Evolutionary conservation across 306 rosid species (phyloP), one percentile per base, ranked within the genome.

Genomic region (Mimosa pudica): DNA sequence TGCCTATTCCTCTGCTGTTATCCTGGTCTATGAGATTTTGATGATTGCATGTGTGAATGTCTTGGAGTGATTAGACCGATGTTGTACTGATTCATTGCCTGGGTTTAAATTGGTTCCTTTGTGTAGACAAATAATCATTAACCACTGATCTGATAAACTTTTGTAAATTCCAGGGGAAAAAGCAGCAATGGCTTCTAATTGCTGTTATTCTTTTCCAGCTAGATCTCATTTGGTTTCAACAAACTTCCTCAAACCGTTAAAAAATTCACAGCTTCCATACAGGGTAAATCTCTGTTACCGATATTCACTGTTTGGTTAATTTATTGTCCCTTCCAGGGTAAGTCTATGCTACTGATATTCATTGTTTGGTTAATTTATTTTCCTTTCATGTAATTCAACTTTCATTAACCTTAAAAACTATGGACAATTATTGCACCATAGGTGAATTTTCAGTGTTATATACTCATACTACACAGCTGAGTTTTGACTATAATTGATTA

Each of bases 101-200:
- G 10, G 16, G 45, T 49, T 82, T 49, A 49, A 42, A n/a, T 16
- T 55, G n/a, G 64, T 57, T 73, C 18, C 73, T 79, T 80, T 73
- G 33, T 70, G 38, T 51, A 30, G 62, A 1, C 13, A 30, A 32
- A 76, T 35, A 6, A 57, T 8, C 20, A 12, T n/a, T 51, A 54
- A 46, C 55, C 67, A 12, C 54, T 81, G 82, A 44, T 41, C 49
- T 75, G 41, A 77, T 64, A 36, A 71, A 52, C 54, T 69, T 57
- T 20, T 80, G 72, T 51, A 74, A 82, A 82, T 78, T 83, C 16
- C 70, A 87, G 88, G 85, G 73, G 54, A 57, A 30, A 78, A 67
- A 73, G 83, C 65, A 32, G 84, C 82, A 75, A 92, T 92, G 97
- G 71, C 82, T 71, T 88, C 86, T 63, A 83, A 86, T 89, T 88